Base-by-base conservation (phyloP, 768 basidiomycete genomes). In the Galerina marginata region DNA sequence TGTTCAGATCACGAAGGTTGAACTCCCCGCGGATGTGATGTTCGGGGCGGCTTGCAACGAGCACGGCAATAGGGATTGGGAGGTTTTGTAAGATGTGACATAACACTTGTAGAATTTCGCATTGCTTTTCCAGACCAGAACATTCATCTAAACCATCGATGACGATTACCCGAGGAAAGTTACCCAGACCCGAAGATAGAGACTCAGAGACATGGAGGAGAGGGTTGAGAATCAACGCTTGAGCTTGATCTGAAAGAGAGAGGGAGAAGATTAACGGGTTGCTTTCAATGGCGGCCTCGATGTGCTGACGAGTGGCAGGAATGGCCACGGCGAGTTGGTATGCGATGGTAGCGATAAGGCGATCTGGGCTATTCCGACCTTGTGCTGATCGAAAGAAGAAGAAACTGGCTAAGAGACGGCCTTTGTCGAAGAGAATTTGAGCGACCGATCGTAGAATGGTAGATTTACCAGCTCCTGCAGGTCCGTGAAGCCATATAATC, bases 1-100 rank as follows among this genome's bases (percentile, higher is more conserved):
- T 6, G 6, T 40, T 48, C 40, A 56, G 9, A 15, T 15, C 12
- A 9, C 48, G 26, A 11, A 49, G 37, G 14, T 49, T 15, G 23
- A 61, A 61, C 29, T 38, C 40, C 11, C 6, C 7, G 9, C 45
- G 11, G 9, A 61, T 56, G 14, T 56, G 25, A 2, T 29, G 47
- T 14, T 61, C 60, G 3, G 60, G 60, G 20, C 60, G 60, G 25
- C 60, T 61, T 39, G 60, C 54, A 6, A 61, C 16, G 6, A 61
- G 36, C 25, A 49, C 6, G 16, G 37, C 33, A 29, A 56, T 15
- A 2, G 44, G 46, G 11, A 43, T 9, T 16, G 16, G 23, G 6
- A 37, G 23, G 10, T 33, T 9, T 37, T 25, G 55, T 33, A n/a
- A 15, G 9, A 51, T 25, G 14, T 15, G 9, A 4, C 15, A 14